These are phyloP conservation scores for Pichia kudriavzevii DNA, from an alignment of 1,139 yeast genomes.

Conservation along the genomic window DNA sequence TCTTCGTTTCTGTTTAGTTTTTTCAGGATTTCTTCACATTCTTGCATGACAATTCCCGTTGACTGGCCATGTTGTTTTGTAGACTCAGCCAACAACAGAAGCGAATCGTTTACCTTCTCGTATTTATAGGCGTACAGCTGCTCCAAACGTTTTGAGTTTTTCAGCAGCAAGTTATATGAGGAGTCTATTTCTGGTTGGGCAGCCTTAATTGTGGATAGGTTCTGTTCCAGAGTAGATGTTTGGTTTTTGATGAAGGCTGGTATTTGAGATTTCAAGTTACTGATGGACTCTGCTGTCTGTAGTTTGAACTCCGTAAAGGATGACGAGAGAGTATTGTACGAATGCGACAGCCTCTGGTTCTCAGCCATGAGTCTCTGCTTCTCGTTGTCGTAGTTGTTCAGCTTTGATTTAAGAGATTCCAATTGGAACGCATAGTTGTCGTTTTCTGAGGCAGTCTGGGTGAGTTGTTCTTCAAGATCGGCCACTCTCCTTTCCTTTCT, in stretches of 20 bases:
- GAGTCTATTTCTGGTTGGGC: slow-evolving; percentile 42
- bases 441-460: slow-evolving; percentile 37
- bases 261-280: slow-evolving; percentile 28
- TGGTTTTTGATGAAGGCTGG: slow-evolving; percentile 35
- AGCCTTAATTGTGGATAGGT: slow-evolving; percentile 28
- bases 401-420: slow-evolving; percentile 42
- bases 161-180: slow-evolving; percentile 24
- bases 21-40: slow-evolving; percentile 27
- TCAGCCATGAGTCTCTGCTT: slow-evolving; percentile 45
- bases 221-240: slow-evolving; percentile 28
- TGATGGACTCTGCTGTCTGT: slow-evolving; percentile 39
- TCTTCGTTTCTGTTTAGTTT: slow-evolving; percentile 22
- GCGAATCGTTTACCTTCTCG: slow-evolving; percentile 38
- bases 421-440: slow-evolving; percentile 41
- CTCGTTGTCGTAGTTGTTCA: slow-evolving; percentile 42
- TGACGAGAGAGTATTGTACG: slow-evolving; percentile 54
- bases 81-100: slow-evolving; percentile 38
- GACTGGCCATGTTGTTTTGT: slow-evolving; percentile 41
- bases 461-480: slow-evolving; percentile 53
- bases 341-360: slow-evolving; percentile 47
- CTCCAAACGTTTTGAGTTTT: slow-evolving; percentile 24
- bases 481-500: slow-evolving; percentile 57
- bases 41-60: slow-evolving; percentile 22
- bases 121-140: slow-evolving; percentile 39
- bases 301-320: slow-evolving; percentile 51